phyloP scores from a whole-genome alignment of 2,329 filamentous ascomycete genomes.

The Claviceps maximensis region DNA sequence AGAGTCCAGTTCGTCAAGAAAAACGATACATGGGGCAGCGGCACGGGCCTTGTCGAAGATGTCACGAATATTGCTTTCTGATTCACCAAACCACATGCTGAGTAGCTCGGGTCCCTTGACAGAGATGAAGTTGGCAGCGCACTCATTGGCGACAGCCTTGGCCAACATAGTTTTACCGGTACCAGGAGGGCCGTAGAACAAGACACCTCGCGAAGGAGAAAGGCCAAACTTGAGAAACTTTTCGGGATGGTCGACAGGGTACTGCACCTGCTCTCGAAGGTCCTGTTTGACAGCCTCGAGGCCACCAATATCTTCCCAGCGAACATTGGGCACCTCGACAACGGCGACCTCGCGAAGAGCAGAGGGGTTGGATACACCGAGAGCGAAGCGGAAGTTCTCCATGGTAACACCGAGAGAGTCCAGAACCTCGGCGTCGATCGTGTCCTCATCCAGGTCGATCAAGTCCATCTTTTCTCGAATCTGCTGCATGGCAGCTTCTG shows the following conservation, averaged over 20 bases:
- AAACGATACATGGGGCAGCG: constrained; percentile 94
- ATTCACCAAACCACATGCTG: constrained; percentile 99
- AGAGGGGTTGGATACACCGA: constrained; percentile 96
- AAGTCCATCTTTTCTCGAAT: constrained; percentile 99
- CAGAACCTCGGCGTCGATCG: constrained; percentile 94
- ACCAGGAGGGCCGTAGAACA: constrained; percentile 98
- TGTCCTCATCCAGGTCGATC: constrained; percentile 97
- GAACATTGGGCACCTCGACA: constrained; percentile 97
- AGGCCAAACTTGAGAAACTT: constrained; percentile 99
- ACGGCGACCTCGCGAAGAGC: constrained; percentile 97
- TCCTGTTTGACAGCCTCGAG: constrained; percentile 98
- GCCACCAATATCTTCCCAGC: constrained; percentile 99
- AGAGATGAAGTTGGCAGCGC: constrained; percentile 98
- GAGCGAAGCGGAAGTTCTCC: constrained; percentile 99
- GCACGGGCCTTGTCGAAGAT: constrained; percentile 99
- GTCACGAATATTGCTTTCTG: constrained; percentile 98
- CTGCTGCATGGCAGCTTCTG: constrained; percentile 98
- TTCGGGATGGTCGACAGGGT: constrained; percentile 97
- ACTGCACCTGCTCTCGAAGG: constrained; percentile 96
- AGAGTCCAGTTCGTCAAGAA: constrained; percentile 96
- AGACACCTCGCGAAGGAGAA: constrained; percentile 91
- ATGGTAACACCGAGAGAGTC: constrained; percentile 98
- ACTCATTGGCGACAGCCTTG: constrained; percentile 99
- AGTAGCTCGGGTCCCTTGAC: constrained; percentile 97
- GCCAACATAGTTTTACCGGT: constrained; percentile 99